Evolutionary conservation across 768 basidiomycete genomes (phyloP), one percentile per base, ranked within the genome.

Genomic region (Brasilioporus rufonigricans): DNA sequence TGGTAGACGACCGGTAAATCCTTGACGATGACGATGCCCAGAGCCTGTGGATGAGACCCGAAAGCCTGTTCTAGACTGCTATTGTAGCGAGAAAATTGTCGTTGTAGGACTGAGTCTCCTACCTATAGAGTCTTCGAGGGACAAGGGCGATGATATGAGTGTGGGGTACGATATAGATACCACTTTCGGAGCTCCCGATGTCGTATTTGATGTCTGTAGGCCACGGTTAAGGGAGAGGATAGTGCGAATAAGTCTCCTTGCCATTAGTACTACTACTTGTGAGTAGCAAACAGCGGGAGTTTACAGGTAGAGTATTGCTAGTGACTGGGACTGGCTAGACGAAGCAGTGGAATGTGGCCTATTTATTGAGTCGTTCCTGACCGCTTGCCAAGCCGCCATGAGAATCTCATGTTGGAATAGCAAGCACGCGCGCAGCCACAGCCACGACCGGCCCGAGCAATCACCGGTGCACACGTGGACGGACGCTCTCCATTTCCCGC

Each of bases 11-110:
- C 60, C 1, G 95, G 97, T 29, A 99, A 75, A 73, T 94, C 93
- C 60, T 81, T 81, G 59, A 95, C 78, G 45, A 96, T 71, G 56
- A 96, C 78, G 58, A 97, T 86, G 1, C 93, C 93, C 48, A 95
- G 75, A 43, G 84, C 86, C 48, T 84, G 74, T 9, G 88, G 80
- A 55, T 83, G 76, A 12, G 90, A 91, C 21, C 93, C 93, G 64
- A 96, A 96, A 4, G 90, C 93, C 60, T 82, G 78, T 62, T 87
- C 89, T 91, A 60, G 18, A 45, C 11, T 48, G n/a, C 44, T 43
- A 21, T 48, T 18, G 32, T 52, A 55, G 49, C 44, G 7, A 26
- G 44, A 19, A 14, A 38, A 24, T 39, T n/a, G 21, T 55, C 41
- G 13, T 18, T n/a, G 26, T 16, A 19, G 46, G 44, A 44, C 40